phyloP scores from a whole-genome alignment of 441 rosid species.

The Brassica balearica region DNA sequence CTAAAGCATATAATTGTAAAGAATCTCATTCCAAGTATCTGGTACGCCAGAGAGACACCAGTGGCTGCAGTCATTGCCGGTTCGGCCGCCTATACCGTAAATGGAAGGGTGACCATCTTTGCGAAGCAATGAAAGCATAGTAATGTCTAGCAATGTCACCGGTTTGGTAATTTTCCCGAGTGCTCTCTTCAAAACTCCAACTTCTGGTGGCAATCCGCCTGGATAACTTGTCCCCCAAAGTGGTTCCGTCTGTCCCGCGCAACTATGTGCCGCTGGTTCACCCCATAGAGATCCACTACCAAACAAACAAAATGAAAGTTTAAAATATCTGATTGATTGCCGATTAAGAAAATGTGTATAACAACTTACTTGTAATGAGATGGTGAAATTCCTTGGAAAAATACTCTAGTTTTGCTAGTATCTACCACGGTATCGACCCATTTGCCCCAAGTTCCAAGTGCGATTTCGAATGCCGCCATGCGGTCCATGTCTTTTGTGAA shows the following conservation, averaged over 20 bases:
- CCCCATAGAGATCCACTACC: slow-evolving; percentile 72
- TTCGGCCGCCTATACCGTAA: slow-evolving; percentile 62
- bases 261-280: slow-evolving; percentile 71
- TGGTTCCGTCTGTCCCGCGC: slow-evolving; percentile 69
- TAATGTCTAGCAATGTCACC: slow-evolving; percentile 74
- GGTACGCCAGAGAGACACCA: slow-evolving; percentile 98
- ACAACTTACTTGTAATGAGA: slow-evolving; percentile 81
- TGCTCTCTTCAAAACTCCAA: slow-evolving; percentile 68
- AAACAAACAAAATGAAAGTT: neutral
- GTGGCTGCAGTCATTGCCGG: slow-evolving; percentile 79
- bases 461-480: no score
- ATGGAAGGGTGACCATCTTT: slow-evolving; percentile 91
- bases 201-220: slow-evolving; percentile 71
- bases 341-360: neutral
- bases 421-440: slow-evolving; percentile 56
- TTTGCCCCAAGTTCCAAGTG: no score
- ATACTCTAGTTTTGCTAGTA: slow-evolving; percentile 64
- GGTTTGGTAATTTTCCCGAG: slow-evolving; percentile 56
- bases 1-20: slow-evolving; percentile 58
- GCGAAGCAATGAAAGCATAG: slow-evolving; percentile 69
- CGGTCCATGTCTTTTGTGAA: no score
- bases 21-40: slow-evolving; percentile 89
- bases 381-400: slow-evolving; percentile 91
- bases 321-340: neutral
- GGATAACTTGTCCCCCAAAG: slow-evolving; percentile 66